These are phyloP conservation scores for Mytilinidion resinicola DNA, from an alignment of 495 filamentous ascomycete species.

Conservation along the genomic window DNA sequence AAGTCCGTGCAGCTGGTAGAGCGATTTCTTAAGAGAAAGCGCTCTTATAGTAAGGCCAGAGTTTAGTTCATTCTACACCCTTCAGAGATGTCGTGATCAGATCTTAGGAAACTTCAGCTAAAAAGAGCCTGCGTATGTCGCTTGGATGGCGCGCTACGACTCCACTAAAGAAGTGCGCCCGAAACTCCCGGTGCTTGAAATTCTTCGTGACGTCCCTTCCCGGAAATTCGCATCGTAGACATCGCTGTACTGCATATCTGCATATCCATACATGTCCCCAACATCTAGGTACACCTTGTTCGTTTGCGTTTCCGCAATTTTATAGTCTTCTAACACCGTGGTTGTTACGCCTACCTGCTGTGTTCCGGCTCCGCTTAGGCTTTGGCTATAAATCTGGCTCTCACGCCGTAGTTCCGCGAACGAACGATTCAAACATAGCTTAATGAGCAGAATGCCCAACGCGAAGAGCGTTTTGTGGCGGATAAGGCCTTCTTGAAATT, in stretches of 20 bases:
- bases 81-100: too few relatives aligned
- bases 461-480: constrained; percentile 8
- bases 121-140: too few relatives aligned
- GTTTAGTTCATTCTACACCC: too few relatives aligned
- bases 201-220: background rate
- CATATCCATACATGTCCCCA: constrained; percentile 1
- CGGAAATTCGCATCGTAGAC: constrained; percentile 1
- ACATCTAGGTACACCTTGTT: background rate
- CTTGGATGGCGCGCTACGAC: constrained; percentile 2
- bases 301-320: constrained; percentile 8
- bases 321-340: constrained; percentile 5
- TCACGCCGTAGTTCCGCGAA: constrained; percentile 6
- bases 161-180: background rate
- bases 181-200: background rate
- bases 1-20: too few relatives aligned
- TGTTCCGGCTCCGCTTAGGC: background rate
- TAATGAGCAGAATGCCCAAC: constrained; percentile 9
- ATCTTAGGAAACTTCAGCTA: too few relatives aligned
- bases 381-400: background rate
- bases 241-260: background rate
- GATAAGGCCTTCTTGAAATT: constrained; percentile 14
- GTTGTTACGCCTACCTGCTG: too few relatives aligned
- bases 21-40: too few relatives aligned
- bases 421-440: constrained; percentile 5
- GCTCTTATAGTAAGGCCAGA: too few relatives aligned